Percentiles rank a stretch among this genome's conserved stretches.
Evolutionary conservation across 805 yeast species (phyloP).

Genomic region (Teunomyces gatunensis): DNA sequence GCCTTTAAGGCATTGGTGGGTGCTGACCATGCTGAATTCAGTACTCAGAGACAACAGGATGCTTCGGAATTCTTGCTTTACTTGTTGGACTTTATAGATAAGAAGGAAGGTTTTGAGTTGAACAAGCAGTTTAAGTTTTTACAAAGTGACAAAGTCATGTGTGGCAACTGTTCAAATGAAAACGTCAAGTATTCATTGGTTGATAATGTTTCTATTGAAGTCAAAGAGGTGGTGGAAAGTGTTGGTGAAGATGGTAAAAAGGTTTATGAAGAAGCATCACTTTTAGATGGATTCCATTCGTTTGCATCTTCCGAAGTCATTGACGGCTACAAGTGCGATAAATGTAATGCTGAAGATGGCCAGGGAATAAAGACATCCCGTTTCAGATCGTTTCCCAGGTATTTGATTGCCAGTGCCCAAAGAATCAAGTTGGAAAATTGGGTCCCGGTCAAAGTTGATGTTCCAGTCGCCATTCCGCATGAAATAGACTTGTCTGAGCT

Average conservation of each 20-base stretch:
- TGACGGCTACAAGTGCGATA: conserved; percentile 60
- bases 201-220: conserved; percentile 64
- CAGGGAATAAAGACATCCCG: conserved; percentile 43
- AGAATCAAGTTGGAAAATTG: conserved; percentile 83
- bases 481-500: conserved; percentile 42
- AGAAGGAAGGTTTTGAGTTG: conserved; percentile 42
- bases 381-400: conserved; percentile 66
- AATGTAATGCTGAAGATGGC: conserved; percentile 38
- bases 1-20: conserved; percentile 78
- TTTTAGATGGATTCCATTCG: conserved; percentile 48
- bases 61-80: conserved; percentile 84
- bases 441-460: conserved; percentile 82
- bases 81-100: conserved; percentile 61
- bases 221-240: conserved; percentile 40
- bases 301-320: conserved; percentile 51
- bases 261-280: conserved; percentile 45
- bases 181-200: conserved; percentile 52
- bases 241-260: conserved; percentile 42
- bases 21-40: conserved; percentile 74
- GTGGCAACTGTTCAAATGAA: conserved; percentile 59
- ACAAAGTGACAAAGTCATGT: conserved; percentile 59
- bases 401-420: conserved; percentile 68
- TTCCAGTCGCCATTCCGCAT: conserved; percentile 59
- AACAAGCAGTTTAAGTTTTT: conserved; percentile 62
- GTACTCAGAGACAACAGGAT: conserved; percentile 89